Base-by-base conservation (phyloP, 164 flowering plant species). In the Euptelea pleiosperma region DNA sequence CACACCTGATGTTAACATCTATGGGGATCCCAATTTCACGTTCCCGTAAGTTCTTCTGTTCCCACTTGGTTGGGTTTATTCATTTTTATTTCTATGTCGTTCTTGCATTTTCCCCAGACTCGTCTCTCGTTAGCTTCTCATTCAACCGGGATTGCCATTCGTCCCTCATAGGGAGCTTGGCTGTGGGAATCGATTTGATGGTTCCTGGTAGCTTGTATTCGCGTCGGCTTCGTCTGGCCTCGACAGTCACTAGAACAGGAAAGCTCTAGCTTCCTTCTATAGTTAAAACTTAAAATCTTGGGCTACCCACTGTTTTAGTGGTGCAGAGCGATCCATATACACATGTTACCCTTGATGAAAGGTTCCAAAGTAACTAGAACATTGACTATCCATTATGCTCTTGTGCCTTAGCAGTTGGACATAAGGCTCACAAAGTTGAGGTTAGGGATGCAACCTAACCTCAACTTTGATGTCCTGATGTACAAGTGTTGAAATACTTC, bases 1-100 rank as follows among this genome's bases (percentile, higher is more conserved):
- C 71, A 91, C 98, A 21, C 98, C 98, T 57, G 80, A 85, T 29
- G 71, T 92, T 66, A 69, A 69, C 30, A 82, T 92, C 36, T 92
- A 82, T 62, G 98, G 95, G 26, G 98, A 89, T 69, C 91, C 95
- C 7, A 74, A 60, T 52, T 92, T 92, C 66, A 85, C 89, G 52
- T 92, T 92, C 58, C 93, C 91, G 95, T 92, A 75, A 71, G 93
- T 62, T 55, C 24, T 53, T 55, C 25, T 29, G 18, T 21, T 16
- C 11, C 36, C 21, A 2, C 26, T 55, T 45, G 21, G 1, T 54
- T 49, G 59, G 28, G 52, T 19, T 55, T 22, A 16, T 54, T 34
- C 52, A 4, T 47, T 26, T 18, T 37, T 58, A 25, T 6, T 35
- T 21, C 14, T 35, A 5, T 42, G 35, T 10, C 26, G n/a, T 34